Evolutionary conservation across 148 eudicot species (phyloP).

Genomic region (Pharnaceum exiguum): DNA sequence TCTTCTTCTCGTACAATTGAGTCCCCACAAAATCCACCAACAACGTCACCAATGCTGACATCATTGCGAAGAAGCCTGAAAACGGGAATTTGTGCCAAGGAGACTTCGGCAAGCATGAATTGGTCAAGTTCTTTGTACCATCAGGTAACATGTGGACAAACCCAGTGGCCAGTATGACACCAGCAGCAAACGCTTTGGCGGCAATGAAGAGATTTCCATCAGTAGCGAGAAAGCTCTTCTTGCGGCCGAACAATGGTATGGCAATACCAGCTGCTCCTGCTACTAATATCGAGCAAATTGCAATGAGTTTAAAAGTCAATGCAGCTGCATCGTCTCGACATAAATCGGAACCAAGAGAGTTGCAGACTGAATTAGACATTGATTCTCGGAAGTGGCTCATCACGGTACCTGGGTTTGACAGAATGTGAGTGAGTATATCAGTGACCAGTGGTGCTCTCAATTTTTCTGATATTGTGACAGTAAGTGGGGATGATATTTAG

Average conservation of each 20-base stretch:
- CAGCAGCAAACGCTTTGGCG: slow-evolving; percentile 56
- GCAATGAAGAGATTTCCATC: slow-evolving; percentile 46
- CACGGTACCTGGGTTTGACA: slow-evolving; percentile 19
- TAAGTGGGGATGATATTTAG: no score
- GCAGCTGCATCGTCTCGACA: slow-evolving; percentile 43
- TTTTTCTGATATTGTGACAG: no score
- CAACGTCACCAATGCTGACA: slow-evolving; percentile 69
- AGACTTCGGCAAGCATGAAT: slow-evolving; percentile 51
- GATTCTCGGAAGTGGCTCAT: slow-evolving; percentile 22
- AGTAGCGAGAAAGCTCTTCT: slow-evolving; percentile 27
- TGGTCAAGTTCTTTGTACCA: slow-evolving; percentile 54
- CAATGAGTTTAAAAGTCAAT: slow-evolving; percentile 32
- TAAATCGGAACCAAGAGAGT: slow-evolving; percentile 12
- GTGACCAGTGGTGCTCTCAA: no score
- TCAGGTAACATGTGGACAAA: slow-evolving; percentile 96
- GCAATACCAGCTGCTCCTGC: slow-evolving; percentile 40
- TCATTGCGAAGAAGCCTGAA: slow-evolving; percentile 81
- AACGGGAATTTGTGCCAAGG: slow-evolving; percentile 92
- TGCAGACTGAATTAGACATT: slow-evolving; percentile 33
- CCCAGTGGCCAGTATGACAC: slow-evolving; percentile 58
- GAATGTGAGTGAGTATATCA: no score
- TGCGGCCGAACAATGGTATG: slow-evolving; percentile 38
- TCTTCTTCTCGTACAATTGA: slow-evolving; percentile 75
- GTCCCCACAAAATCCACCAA: slow-evolving; percentile 82
- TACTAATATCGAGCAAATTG: slow-evolving; percentile 37